Base-by-base conservation (phyloP, 1,284 basidiomycete genomes). In the Bondarzewia mesenterica region DNA sequence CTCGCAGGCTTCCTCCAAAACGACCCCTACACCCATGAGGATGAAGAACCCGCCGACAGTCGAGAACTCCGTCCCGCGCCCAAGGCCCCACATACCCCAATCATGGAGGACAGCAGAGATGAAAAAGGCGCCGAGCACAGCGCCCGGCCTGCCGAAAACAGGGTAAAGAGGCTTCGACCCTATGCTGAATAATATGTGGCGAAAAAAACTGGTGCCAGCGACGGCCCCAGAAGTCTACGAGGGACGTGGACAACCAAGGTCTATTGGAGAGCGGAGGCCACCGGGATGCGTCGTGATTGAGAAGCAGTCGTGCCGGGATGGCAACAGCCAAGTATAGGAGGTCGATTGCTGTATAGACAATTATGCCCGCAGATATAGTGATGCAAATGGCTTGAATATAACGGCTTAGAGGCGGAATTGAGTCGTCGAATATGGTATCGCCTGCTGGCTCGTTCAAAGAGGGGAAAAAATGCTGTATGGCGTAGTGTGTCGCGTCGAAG, bases 31-130 rank as follows among this genome's bases (percentile, higher is more conserved):
- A 2, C 73, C 80, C 52, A 74, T 78, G 53, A 78, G 58, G 39
- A 82, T 29, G 58, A 85, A 85, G 58, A 75, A 84, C 3, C 74
- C 73, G 2, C 64, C 63, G 8, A 81, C 64, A 5, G 55, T 51
- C 6, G 58, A 48, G 7, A 74, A 69, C 32, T 82, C 74, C 0
- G 64, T 63, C 15, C 78, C 81, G 6, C 66, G 66, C 1, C 72
- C 75, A 73, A 82, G 75, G 4, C 76, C 78, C 68, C 74, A 81
- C 44, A 78, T 57, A 12, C 75, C 80, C 23, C 72, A 45, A 53
- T 77, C 70, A 51, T 85, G 83, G 15, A 85, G 54, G 2, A 75
- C 36, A 3, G 74, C 80, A 0, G 82, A 85, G 14, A 74, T 53
- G 2, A 74, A 44, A 56, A 85, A 85, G 1, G 72, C 73, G 8